phyloP scores from a whole-genome alignment of 106 monocot species.

The Hemerocallis citrina region DNA sequence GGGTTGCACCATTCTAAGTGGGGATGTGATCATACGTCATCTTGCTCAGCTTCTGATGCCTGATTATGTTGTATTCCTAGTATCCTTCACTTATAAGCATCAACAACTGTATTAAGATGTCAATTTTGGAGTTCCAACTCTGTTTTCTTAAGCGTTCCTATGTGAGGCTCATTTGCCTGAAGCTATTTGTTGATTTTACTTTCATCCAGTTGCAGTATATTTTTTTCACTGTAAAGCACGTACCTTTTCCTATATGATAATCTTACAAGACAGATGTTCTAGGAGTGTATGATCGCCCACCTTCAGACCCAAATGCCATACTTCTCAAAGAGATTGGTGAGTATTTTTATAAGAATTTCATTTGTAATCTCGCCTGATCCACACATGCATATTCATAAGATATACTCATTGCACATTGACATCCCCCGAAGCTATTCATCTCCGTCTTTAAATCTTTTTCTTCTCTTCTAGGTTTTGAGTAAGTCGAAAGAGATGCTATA shows the following conservation, averaged over 20 bases:
- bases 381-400: neutral
- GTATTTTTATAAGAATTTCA: neutral
- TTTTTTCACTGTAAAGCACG: neutral
- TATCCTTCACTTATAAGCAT: constrained; percentile 31
- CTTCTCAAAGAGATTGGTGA: constrained; percentile 81
- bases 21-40: constrained; percentile 93
- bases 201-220: neutral
- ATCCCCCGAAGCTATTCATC: too few relatives aligned
- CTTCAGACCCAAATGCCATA: constrained; percentile 59
- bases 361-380: neutral
- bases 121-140: neutral
- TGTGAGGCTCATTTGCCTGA: neutral
- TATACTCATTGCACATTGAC: neutral
- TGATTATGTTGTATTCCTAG: constrained; percentile 90
- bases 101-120: neutral
- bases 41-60: constrained; percentile 66
- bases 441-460: neutral
- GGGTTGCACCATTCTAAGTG: constrained; percentile 93
- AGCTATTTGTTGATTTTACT: neutral
- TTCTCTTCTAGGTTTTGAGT: neutral
- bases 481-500: neutral
- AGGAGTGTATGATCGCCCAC: constrained; percentile 90
- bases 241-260: neutral
- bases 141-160: neutral
- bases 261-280: constrained; percentile 76